Evolutionary conservation across 768 basidiomycete species (phyloP), one percentile per base, ranked within the genome.

Genomic region (Vararia minispora): DNA sequence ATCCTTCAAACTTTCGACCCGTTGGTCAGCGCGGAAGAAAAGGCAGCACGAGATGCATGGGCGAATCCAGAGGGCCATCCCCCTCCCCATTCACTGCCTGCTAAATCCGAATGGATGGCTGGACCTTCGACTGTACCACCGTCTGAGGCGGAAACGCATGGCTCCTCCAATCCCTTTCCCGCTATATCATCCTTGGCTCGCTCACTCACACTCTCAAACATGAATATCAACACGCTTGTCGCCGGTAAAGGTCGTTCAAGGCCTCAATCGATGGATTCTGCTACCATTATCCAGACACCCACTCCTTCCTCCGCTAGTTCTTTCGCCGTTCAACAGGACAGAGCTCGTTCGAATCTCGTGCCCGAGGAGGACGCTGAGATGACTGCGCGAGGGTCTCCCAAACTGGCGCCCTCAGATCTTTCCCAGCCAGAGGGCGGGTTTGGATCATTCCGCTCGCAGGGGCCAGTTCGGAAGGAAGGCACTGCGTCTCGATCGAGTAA

Each of bases 1-100:
- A 58, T 79, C 3, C 57, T 84, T 36, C 63, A 58, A 25, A 72
- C 81, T 51, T 84, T 86, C 52, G 81, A 86, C 58, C 81, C 81
- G 12, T 58, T 83, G 17, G 72, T 59, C 1, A 70, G 63, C 45
- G 51, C 60, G 24, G 74, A 78, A 40, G 76, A 79, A 53, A 57
- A 67, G 40, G 71, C 66, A 17, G 78, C 79, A 3, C 66, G 67
- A 28, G 66, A 71, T 11, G 81, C 79, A 31, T 84, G 82, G 82
- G 71, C 68, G 42, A 60, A 56, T 13, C 60, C 76, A 16, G 73
- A 80, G 46, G 64, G 68, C 1, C 79, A 82, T 54, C 77, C 75
- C 18, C 74, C 78, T 23, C 65, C 64, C 9, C 46, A 22, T n/a
- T n/a, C 37, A n/a, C 7, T 25, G 9, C 34, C 42, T 11, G 37